A percentile compares a stretch with the other conserved stretches of the same genome.
phyloP scores from a whole-genome alignment of 2,329 filamentous ascomycete species.

The Colletotrichum acutatum region DNA sequence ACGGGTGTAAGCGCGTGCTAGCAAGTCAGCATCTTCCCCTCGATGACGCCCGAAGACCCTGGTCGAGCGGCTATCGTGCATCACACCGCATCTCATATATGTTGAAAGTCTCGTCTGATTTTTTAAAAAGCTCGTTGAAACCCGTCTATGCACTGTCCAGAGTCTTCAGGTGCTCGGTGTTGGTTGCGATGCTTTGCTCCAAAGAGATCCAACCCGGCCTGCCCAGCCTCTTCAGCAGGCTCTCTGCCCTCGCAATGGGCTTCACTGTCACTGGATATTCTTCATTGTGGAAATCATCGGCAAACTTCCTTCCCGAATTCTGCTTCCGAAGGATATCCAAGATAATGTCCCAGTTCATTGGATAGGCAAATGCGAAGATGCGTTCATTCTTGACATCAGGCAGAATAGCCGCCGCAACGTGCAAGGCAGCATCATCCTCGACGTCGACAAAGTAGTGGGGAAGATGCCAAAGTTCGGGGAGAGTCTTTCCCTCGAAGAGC shows the following conservation, averaged over 20 bases:
- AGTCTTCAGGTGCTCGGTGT: background rate
- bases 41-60: background rate
- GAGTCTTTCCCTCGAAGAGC: slow-evolving; percentile 39
- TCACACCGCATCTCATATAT: background rate
- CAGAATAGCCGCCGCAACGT: slow-evolving; percentile 62
- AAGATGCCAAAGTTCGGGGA: slow-evolving; percentile 11
- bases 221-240: background rate
- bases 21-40: background rate
- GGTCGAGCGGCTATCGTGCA: background rate
- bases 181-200: slow-evolving; percentile 10
- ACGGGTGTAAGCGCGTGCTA: too few species aligned
- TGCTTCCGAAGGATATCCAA: slow-evolving; percentile 40
- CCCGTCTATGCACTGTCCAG: background rate
- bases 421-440: slow-evolving; percentile 60
- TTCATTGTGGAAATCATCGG: slow-evolving; percentile 21
- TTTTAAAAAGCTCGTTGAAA: too few species aligned
- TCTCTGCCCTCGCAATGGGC: slow-evolving; percentile 7
- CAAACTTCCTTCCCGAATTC: slow-evolving; percentile 36
- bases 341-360: slow-evolving; percentile 58
- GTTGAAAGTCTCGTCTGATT: too few species aligned
- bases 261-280: slow-evolving; percentile 22
- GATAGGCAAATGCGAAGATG: slow-evolving; percentile 63
- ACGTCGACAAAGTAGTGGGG: slow-evolving; percentile 56
- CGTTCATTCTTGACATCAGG: slow-evolving; percentile 58
- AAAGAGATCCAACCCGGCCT: background rate